Base-by-base conservation (phyloP, 371 early-diverging fungal genomes). In the Rhizopus arrhizus region DNA sequence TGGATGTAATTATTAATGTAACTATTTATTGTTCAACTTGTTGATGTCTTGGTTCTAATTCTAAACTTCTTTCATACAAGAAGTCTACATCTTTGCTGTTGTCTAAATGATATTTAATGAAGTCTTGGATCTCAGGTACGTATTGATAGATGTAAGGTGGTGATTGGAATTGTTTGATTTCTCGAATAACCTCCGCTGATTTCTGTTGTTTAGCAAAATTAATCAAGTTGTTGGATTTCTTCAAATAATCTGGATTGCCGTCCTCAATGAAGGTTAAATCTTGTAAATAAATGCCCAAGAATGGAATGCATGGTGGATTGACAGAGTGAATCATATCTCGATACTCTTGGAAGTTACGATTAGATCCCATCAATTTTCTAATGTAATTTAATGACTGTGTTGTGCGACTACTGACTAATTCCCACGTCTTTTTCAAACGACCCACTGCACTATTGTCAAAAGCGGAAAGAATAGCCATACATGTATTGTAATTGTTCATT, bases 211-310 rank as follows among this genome's bases (percentile, higher is more conserved):
- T 96, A 59, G 84, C 87, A 79, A 96, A 96, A 75, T 97, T 97
- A 80, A 97, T 93, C 52, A 92, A 73, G 12, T 74, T 77, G 1
- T 68, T 71, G 38, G 77, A 78, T 64, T 83, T 77, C 56, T 74
- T 68, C 40, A 95, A 64, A 58, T 82, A 76, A 68, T 95, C 90
- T 11, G 91, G 81, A 76, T 94, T 95, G 22, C 97, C 96, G 48
- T 95, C 95, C 61, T 95, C 93, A 50, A 96, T 91, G 70, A 96
- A 95, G 32, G 95, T 94, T 66, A 97, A 69, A 69, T 97, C 98
- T 51, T 92, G 93, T 40, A 96, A 76, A 67, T 91, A 93, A 22
- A 89, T 84, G 36, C 92, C 96, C 50, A 97, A 80, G 68, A 95
- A 95, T 0, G 97, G 97, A 9, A 97, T 89, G 60, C 94, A 93